These are phyloP conservation scores for Penicillium coffeae DNA, from an alignment of 495 filamentous ascomycete species.

Conservation along the genomic window DNA sequence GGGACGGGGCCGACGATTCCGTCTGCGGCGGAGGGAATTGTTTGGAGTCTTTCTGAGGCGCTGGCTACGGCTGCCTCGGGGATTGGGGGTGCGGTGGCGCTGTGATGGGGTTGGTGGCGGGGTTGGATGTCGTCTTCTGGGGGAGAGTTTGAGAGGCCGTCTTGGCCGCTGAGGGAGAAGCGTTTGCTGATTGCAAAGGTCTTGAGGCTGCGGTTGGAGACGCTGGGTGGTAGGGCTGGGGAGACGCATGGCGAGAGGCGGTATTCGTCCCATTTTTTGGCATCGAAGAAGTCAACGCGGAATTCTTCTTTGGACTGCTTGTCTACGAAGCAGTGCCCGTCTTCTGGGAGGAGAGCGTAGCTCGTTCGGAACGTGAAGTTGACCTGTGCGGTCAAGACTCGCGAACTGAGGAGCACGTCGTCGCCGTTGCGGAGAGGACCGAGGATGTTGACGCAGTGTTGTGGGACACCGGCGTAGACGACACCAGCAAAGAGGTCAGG, in stretches of 20 bases:
- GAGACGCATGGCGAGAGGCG: slow-evolving; percentile 73
- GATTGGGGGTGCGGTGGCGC: background rate
- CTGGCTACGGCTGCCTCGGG: background rate
- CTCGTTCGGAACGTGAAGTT: slow-evolving; percentile 89
- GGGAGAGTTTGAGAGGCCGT: slow-evolving; percentile 10
- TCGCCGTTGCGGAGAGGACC: slow-evolving; percentile 89
- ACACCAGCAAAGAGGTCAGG: slow-evolving; percentile 88
- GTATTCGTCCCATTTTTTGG: slow-evolving; percentile 74
- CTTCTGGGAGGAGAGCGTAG: slow-evolving; percentile 81
- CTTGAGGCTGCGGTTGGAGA: slow-evolving; percentile 42
- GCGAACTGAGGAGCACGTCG: slow-evolving; percentile 82
- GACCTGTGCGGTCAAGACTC: slow-evolving; percentile 88
- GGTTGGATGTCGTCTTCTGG: slow-evolving; percentile 8
- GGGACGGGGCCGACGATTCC: slow-evolving; percentile 33
- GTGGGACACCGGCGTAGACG: slow-evolving; percentile 79
- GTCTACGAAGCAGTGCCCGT: slow-evolving; percentile 86
- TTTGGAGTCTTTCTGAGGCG: slow-evolving; percentile 8
- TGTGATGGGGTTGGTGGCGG: slow-evolving; percentile 2
- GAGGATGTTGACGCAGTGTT: slow-evolving; percentile 85
- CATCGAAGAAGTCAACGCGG: slow-evolving; percentile 79
- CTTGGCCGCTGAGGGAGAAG: slow-evolving; percentile 30
- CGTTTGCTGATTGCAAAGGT: slow-evolving; percentile 44
- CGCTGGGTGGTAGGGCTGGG: slow-evolving; percentile 48
- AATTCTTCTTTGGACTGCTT: slow-evolving; percentile 74
- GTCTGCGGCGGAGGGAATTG: slow-evolving; percentile 24